Percentiles rank a stretch among this genome's conserved stretches.
Evolutionary conservation across 306 rosid genomes (phyloP).

Genomic region (Fagus crenata): DNA sequence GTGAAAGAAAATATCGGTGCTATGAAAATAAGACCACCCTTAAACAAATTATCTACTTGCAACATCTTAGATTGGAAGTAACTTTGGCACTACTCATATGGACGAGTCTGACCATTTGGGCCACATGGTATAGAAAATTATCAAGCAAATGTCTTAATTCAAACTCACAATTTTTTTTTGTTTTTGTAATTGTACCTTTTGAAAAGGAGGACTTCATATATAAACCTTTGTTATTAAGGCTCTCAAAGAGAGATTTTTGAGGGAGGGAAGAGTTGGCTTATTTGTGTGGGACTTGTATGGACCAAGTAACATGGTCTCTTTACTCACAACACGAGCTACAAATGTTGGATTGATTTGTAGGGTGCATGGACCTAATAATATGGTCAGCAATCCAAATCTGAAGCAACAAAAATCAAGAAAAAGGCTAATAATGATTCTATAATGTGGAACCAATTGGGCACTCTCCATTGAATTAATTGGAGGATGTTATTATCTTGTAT

Average conservation of each 20-base stretch:
- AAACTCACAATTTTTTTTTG: constrained; percentile 6
- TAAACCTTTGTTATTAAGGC: constrained; percentile 7
- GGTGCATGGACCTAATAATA: constrained; percentile 47
- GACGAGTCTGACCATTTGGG: constrained; percentile 36
- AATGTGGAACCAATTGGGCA: constrained; percentile 39
- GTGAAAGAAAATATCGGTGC: too few relatives aligned
- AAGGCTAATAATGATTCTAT: constrained; percentile 39
- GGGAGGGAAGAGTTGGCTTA: background rate
- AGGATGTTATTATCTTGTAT: constrained; percentile 34
- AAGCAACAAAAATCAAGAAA: constrained; percentile 46
- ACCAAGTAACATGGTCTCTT: constrained; percentile 36
- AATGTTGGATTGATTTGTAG: constrained; percentile 29
- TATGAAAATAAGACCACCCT: background rate
- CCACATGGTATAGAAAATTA: constrained; percentile 38
- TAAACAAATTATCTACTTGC: constrained; percentile 33
- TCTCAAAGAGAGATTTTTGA: background rate
- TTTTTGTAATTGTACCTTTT: constrained; percentile 18
- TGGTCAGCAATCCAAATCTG: constrained; percentile 35
- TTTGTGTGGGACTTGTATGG: constrained; percentile 32
- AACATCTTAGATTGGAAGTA: constrained; percentile 43
- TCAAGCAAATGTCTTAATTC: constrained; percentile 25
- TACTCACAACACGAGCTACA: constrained; percentile 19
- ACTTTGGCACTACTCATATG: constrained; percentile 44
- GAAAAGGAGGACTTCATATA: constrained; percentile 11
- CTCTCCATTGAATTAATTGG: constrained; percentile 34